A percentile compares a stretch with the other conserved stretches of the same genome.
These are phyloP conservation scores for Cercophora sp. DNA, from an alignment of 495 filamentous ascomycete genomes.

Conservation along the genomic window DNA sequence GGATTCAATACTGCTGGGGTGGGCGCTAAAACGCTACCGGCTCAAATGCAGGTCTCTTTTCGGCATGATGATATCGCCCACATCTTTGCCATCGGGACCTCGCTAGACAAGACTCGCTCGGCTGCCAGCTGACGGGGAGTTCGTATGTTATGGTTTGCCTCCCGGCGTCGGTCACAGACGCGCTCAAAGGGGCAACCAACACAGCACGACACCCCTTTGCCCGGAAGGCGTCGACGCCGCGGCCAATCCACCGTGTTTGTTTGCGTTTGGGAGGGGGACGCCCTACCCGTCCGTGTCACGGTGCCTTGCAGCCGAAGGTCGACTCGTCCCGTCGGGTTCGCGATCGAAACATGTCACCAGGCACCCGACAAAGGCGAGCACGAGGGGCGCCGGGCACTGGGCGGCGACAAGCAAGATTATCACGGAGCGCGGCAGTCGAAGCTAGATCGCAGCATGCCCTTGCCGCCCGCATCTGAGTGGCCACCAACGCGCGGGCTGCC, in stretches of 20 bases:
- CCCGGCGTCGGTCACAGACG: not conserved
- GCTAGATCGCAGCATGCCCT: slow-evolving; percentile 14
- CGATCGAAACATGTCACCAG: slow-evolving; percentile 15
- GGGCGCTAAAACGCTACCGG: slow-evolving; percentile 7
- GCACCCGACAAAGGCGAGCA: slow-evolving; percentile 6
- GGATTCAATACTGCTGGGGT: not conserved
- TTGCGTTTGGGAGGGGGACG: not conserved
- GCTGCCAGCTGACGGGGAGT: not conserved
- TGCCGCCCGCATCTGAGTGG: slow-evolving; percentile 17
- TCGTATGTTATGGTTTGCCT: slow-evolving; percentile 5
- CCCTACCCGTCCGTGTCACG: slow-evolving; percentile 19
- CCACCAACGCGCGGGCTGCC: slow-evolving; percentile 8
- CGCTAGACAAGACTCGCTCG: not conserved
- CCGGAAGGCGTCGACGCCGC: not conserved
- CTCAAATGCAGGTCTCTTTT: slow-evolving; percentile 4
- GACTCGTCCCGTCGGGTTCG: slow-evolving; percentile 6
- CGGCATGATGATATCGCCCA: slow-evolving; percentile 7
- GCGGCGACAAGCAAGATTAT: slow-evolving; percentile 10
- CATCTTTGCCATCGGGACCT: not conserved
- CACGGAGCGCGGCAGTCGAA: slow-evolving; percentile 3
- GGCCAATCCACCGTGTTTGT: slow-evolving; percentile 3
- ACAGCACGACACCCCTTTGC: slow-evolving; percentile 4
- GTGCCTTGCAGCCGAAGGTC: slow-evolving; percentile 18
- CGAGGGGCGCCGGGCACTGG: slow-evolving; percentile 5
- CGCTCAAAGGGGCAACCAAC: slow-evolving; percentile 1